Base-by-base conservation (phyloP, 2,329 filamentous ascomycete species). In the Beauveria sp. region DNA sequence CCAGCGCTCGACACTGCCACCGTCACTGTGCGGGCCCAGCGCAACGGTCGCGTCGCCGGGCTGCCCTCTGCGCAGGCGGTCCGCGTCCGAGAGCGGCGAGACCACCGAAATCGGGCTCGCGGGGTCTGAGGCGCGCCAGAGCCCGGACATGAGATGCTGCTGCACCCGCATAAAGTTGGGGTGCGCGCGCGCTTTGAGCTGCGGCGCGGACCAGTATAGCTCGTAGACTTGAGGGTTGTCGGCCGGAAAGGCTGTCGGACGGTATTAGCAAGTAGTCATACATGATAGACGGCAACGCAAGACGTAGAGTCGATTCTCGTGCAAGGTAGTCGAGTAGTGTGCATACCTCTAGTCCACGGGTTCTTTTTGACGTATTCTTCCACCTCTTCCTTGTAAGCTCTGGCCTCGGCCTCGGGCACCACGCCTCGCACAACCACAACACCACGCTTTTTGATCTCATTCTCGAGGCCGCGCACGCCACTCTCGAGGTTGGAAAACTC, bases 1-100 rank as follows among this genome's bases (percentile, higher is more conserved):
- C n/a, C n/a, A n/a, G n/a, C n/a, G n/a, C n/a, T n/a, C n/a, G n/a
- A 90, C 82, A 57, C 86, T 88, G 24, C 89, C 89, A 16, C 88
- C 88, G 67, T 92, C 89, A 1, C 88, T 78, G 69, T 92, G 89
- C 1, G 89, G 87, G 0, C 89, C 89, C 0, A 91, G 80, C 0
- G 88, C 85, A 66, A 92, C 92, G 2, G 80, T 80, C 1, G 80
- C 76, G 69, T 92, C 89, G 4, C 89, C 89, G 0, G 89, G 89
- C 63, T 84, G 81, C 2, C 89, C 80, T 66, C 92, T 91, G 2
- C 88, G 85, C 14, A 91, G 77, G 1, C 88, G 81, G 68, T 92
- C 89, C 1, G 86, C 88, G 67, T 92, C 92, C 2, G 81, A 74
- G 3, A 90, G 72, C 0, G 87, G 86, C 43, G 85, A 80, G 0